Evolutionary conservation across 1,284 basidiomycete species (phyloP).

Genomic region (Erythrobasidium hasegawianum): DNA sequence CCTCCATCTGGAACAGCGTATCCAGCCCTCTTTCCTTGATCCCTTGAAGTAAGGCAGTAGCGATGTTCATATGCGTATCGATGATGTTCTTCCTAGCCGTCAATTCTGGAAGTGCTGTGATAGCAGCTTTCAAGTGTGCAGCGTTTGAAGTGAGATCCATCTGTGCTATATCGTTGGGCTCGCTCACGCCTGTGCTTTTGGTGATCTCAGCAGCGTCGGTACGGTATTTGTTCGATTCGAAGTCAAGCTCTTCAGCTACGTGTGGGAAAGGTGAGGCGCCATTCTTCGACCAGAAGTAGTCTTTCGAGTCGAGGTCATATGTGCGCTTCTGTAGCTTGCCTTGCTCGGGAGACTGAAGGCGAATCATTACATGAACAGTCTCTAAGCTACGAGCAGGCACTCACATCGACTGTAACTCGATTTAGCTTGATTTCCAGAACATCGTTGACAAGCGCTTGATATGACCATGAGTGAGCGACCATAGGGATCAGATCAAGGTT

Average conservation of each 20-base stretch:
- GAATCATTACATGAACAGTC: constrained; percentile 9
- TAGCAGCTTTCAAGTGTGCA: constrained; percentile 91
- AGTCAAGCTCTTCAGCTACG: constrained; percentile 95
- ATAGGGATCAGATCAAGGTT: constrained; percentile 94
- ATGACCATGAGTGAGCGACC: constrained; percentile 97
- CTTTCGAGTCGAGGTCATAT: constrained; percentile 95
- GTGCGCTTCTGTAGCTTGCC: constrained; percentile 70
- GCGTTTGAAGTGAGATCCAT: constrained; percentile 96
- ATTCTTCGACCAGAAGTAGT: constrained; percentile 99
- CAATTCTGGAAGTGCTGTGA: constrained; percentile 95
- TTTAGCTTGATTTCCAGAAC: constrained; percentile 97
- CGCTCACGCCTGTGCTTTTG: constrained; percentile 89
- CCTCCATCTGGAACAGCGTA: constrained; percentile 94
- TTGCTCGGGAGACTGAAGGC: constrained; percentile 53
- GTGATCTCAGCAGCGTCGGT: constrained; percentile 96
- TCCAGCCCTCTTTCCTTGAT: constrained; percentile 95
- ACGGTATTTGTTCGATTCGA: constrained; percentile 91
- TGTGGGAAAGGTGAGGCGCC: constrained; percentile 95
- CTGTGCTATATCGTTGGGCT: constrained; percentile 90
- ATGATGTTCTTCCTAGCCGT: constrained; percentile 93
- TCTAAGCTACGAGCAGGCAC: neutral
- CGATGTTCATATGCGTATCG: constrained; percentile 99
- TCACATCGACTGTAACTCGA: constrained; percentile 72
- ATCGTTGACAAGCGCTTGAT: constrained; percentile 96
- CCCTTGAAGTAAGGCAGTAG: constrained; percentile 88